A percentile compares a stretch with the other conserved stretches of the same genome.
These are phyloP conservation scores for Mentha longifolia DNA, from an alignment of 257 asterid genomes.

Conservation along the genomic window DNA sequence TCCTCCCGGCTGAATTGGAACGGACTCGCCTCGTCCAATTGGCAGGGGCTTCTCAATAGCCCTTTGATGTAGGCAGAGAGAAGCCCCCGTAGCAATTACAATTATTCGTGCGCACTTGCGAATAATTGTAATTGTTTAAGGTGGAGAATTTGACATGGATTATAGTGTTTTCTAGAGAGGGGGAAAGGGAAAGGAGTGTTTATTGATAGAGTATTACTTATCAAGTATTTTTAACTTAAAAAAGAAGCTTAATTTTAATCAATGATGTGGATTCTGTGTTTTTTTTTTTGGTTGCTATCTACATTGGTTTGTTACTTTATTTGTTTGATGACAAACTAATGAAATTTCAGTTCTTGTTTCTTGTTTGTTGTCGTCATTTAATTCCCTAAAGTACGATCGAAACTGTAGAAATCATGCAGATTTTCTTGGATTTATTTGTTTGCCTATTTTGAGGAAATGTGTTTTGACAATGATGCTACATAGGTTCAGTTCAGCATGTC, in stretches of 20 bases:
- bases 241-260: slow-evolving; percentile 32
- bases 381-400: not conserved
- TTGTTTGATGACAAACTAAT: slow-evolving; percentile 37
- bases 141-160: not conserved
- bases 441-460: slow-evolving; percentile 24
- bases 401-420: not conserved
- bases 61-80: slow-evolving; percentile 55
- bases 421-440: slow-evolving; percentile 27
- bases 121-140: not conserved
- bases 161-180: slow-evolving; percentile 22
- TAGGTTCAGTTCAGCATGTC: slow-evolving; percentile 28
- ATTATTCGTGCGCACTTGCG: too few relatives aligned
- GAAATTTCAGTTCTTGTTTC: slow-evolving; percentile 17
- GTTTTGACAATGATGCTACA: slow-evolving; percentile 25
- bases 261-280: slow-evolving; percentile 32
- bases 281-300: slow-evolving; percentile 20
- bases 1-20: slow-evolving; percentile 57
- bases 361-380: not conserved
- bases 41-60: slow-evolving; percentile 89
- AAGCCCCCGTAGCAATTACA: not conserved
- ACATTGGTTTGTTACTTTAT: slow-evolving; percentile 30
- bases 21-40: slow-evolving; percentile 56
- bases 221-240: slow-evolving; percentile 4
- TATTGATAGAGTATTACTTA: slow-evolving; percentile 25
- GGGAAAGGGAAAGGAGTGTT: not conserved